Evolutionary conservation across 1,284 basidiomycete species (phyloP), one percentile per base, ranked within the genome.

Genomic region (Microstroma glucosiphilum): DNA sequence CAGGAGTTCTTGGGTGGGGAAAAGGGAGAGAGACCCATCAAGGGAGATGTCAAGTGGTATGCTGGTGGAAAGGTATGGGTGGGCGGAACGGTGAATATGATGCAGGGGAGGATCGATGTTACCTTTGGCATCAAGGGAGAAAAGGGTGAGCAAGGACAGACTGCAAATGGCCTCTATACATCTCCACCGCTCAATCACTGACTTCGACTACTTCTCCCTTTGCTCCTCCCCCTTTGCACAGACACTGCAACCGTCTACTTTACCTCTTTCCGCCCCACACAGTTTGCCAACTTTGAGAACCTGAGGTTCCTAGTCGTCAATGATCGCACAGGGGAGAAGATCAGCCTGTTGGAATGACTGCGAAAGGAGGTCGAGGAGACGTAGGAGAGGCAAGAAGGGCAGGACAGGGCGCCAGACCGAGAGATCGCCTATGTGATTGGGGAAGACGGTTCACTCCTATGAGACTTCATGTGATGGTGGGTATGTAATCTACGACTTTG

Each of bases 221-320:
- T 21, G 17, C 43, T 48, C 43, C 4, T n/a, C 41, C 11, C n/a
- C n/a, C n/a, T 12, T 21, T 12, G 43, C 43, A 48, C 43, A 48
- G 43, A 48, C 43, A 21, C 43, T n/a, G 43, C 43, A 6, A 48
- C 43, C 15, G 43, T 48, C 43, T 48, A 48, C 43, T 48, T 48
- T 12, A n/a, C 43, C 6, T 17, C 43, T 12, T 48, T 48, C 43
- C 43, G 43, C 43, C 43, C 43, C 4, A n/a, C 43, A 6, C 43
- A 21, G 17, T 17, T n/a, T n/a, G 15, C 43, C 6, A 17, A 21
- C 43, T 48, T 48, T 21, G 43, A 48, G 43, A 21, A 48, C 43
- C 43, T 48, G 6, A 17, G 43, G 17, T 48, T 48, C 43, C 43
- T 48, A 6, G 43, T 48, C 17, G 43, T 48, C 17, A 17, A 17